Evolutionary conservation across 176 grass and related monocot genomes (phyloP), one percentile per base, ranked within the genome.

Genomic region (Puya raimondii): DNA sequence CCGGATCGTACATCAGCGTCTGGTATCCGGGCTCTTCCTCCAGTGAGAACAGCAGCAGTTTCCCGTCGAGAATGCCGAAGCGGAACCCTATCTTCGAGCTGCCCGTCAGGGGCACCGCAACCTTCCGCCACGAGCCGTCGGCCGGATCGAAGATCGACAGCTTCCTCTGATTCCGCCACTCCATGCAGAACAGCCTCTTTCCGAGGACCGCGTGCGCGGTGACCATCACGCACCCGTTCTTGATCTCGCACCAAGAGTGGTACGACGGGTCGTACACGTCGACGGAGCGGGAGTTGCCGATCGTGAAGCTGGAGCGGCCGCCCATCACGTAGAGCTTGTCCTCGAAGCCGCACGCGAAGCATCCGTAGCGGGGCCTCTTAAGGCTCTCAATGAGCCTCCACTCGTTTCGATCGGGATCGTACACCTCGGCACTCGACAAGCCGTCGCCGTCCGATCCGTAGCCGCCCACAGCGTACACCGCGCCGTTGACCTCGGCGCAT

Each of bases 171-270:
- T 87, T 73, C 50, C 74, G 86, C 92, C 92, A 96, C 48, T 91
- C 83, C 16, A 89, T 33, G 42, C 92, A 91, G 58, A 85, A 87
- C 29, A 96, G 75, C 13, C 51, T 81, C 21, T 50, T 13, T 23
- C 47, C 53, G 4, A 91, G 27, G 6, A 85, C 58, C 0, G 76
- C 85, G 2, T 96, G 81, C 1, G 88, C 71, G 3, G 85, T 91
- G 64, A 91, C 88, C 92, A 96, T 91, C 56, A 96, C 88, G 2
- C 92, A 88, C 4, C 92, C 92, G 12, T 82, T 87, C 76, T 85
- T 96, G 66, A 85, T 76, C 70, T 87, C 92, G 0, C 49, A 47
- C 92, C 92, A 96, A 0, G 72, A 20, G 12, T 7, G 49, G 20
- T 10, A 49, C 2, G 22, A 10, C 3, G 85, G 80, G 33, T 75